Evolutionary conservation across 306 rosid species (phyloP), one percentile per base, ranked within the genome.

Genomic region (Pyrus pyrifolia): DNA sequence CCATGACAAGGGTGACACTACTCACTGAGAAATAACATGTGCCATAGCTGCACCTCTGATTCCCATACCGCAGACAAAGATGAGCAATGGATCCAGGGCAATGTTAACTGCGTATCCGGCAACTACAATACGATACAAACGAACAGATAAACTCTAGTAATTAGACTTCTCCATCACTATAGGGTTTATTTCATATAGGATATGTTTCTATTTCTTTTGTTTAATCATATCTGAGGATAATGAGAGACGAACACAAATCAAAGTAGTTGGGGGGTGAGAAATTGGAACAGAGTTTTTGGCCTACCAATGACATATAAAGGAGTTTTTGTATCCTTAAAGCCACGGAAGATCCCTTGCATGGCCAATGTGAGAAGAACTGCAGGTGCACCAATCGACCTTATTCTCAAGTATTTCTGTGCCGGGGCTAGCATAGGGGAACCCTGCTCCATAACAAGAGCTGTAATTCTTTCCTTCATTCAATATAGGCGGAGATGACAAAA

Each of bases 321-420:
- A 78, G 99, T 96, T 74, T 78, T 96, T 18, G 99, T 91, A 86
- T 96, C 99, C 85, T 96, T 96, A 77, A 96, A 90, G 35, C 99
- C 99, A 85, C 99, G 71, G 75, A 90, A 96, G 78, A 96, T 89
- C 76, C 98, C 99, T 86, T 96, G 99, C 96, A 92, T 96, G 33
- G 99, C 99, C 79, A 96, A 81, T n/a, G 97, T 89, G 27, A 96
- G 97, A 89, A 96, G 99, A 82, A 92, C 98, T 14, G 99, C 99
- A 52, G 99, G 99, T 73, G 99, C 96, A 80, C 99, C 99, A 23
- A 96, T 80, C 27, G 99, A 67, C 70, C 99, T 87, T 81, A 93
- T 76, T 53, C 80, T 88, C 82, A 96, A 84, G 91, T 96, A 96
- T 86, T 88, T 86, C 58, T 72, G 75, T 44, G 97, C 97, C 12